Percentiles rank a stretch among this genome's conserved stretches.
Conservation (phyloP, 1,284 basidiomycete species). For the Papiliotrema terrestris region DNA sequence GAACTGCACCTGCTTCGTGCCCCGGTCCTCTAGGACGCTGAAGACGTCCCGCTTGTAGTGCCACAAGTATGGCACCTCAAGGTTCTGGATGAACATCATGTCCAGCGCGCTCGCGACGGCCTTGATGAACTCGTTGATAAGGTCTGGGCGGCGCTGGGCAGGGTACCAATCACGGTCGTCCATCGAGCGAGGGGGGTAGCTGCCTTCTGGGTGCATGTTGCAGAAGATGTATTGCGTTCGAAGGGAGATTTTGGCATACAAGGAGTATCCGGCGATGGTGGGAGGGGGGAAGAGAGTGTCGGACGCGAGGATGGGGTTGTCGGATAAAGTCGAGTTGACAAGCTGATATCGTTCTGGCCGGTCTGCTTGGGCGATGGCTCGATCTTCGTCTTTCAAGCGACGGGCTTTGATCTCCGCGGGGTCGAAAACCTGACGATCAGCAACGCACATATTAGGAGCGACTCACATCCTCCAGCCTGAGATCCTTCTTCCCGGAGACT, state of each 20-base stretch:
- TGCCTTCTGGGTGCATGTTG: slow-evolving; percentile 24
- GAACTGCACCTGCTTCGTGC: slow-evolving; percentile 55
- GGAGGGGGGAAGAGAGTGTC: slow-evolving; percentile 50
- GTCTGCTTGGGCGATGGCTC: slow-evolving; percentile 84
- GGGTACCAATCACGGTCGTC: slow-evolving; percentile 51
- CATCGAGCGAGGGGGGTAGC: slow-evolving; percentile 41
- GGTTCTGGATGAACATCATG: slow-evolving; percentile 78
- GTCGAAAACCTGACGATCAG: slow-evolving; percentile 76
- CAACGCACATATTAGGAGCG: not conserved
- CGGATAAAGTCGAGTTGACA: slow-evolving; percentile 75
- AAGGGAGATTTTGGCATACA: slow-evolving; percentile 77
- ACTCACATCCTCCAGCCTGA: slow-evolving; percentile 84
- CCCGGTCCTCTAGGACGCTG: slow-evolving; percentile 39
- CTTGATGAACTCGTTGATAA: slow-evolving; percentile 67
- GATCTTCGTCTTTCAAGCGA: slow-evolving; percentile 90
- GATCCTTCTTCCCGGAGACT: slow-evolving; percentile 61
- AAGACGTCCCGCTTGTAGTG: slow-evolving; percentile 76
- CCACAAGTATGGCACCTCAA: slow-evolving; percentile 95
- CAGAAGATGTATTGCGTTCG: slow-evolving; percentile 60
- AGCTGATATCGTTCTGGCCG: slow-evolving; percentile 97
- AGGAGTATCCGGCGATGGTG: slow-evolving; percentile 85
- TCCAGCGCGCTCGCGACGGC: slow-evolving; percentile 78
- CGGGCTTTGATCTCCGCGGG: slow-evolving; percentile 92
- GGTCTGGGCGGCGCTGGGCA: slow-evolving; percentile 50
- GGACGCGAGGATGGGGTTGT: slow-evolving; percentile 61